These are phyloP conservation scores for Ceratocystiopsis sp. DNA, from an alignment of 2,329 filamentous ascomycete genomes.

Conservation along the genomic window DNA sequence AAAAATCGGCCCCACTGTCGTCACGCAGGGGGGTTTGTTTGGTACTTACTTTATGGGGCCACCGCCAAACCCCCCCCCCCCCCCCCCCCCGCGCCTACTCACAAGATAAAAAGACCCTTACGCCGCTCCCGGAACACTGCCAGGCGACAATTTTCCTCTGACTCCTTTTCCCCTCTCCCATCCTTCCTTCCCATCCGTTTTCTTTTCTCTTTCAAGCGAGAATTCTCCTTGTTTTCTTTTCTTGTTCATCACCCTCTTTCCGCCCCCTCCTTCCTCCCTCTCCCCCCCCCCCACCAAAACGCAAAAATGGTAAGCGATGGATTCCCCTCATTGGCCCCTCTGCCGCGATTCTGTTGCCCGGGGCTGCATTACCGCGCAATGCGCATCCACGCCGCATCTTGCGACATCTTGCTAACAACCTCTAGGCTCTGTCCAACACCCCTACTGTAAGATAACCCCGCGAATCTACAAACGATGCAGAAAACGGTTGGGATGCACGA, in stretches of 20 bases:
- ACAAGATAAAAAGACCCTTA: slow-evolving; percentile 6
- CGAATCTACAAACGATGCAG: not conserved
- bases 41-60: no score
- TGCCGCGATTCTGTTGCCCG: not conserved
- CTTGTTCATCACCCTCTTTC: not conserved
- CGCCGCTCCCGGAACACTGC: slow-evolving; percentile 8
- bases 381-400: no score
- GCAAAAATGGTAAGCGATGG: slow-evolving; percentile 7
- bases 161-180: not conserved
- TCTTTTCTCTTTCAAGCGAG: slow-evolving; percentile 4
- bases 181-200: slow-evolving; percentile 1
- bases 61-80: no score
- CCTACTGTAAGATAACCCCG: slow-evolving; percentile 4
- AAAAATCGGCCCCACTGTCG: no score
- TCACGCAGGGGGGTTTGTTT: no score
- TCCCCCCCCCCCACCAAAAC: slow-evolving; percentile 3
- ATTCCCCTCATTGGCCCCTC: slow-evolving; percentile 1
- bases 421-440: slow-evolving; percentile 3
- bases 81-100: no score
- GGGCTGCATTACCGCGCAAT: not conserved
- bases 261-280: not conserved
- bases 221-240: slow-evolving; percentile 1
- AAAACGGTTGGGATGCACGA: not conserved
- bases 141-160: not conserved
- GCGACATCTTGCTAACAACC: no score